Percentiles rank a stretch among this genome's conserved stretches.
Evolutionary conservation across 805 yeast genomes (phyloP).

Genomic region (Zygoascus ofunaensis): DNA sequence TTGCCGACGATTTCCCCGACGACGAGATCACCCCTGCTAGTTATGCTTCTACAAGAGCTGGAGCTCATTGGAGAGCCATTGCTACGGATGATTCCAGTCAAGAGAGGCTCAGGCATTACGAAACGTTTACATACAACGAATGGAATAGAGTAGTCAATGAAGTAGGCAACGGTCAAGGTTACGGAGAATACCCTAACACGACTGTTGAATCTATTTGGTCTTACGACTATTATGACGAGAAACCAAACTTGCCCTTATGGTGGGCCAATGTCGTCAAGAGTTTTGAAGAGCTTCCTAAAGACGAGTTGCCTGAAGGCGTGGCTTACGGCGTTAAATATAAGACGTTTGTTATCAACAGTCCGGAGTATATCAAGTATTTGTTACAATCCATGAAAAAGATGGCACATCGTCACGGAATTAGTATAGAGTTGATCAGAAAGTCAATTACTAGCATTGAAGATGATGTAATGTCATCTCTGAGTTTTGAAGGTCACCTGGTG

Average conservation of each 20-base stretch:
- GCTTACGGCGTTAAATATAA: constrained; percentile 1
- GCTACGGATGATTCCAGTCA: background rate
- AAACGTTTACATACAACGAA: background rate
- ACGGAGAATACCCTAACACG: too few relatives aligned
- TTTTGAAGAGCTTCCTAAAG: background rate
- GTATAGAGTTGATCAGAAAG: background rate
- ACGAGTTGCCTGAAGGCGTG: background rate
- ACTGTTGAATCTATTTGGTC: background rate
- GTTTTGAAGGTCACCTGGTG: background rate
- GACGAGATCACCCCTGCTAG: constrained; percentile 1
- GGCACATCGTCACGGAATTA: background rate
- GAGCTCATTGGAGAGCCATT: constrained; percentile 3
- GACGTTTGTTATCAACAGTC: constrained; percentile 2
- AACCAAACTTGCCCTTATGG: background rate
- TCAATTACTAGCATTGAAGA: background rate
- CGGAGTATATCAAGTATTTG: constrained; percentile 2
- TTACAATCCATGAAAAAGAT: background rate
- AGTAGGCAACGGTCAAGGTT: background rate
- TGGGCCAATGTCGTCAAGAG: background rate
- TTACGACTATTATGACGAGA: constrained; percentile 2
- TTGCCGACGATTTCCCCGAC: constrained; percentile 4
- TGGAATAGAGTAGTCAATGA: background rate
- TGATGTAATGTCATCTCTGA: background rate
- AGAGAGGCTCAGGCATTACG: background rate
- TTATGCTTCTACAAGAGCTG: constrained; percentile 6